These are phyloP conservation scores for Limnanthes douglasii DNA, from an alignment of 345 rosid genomes.

Conservation along the genomic window DNA sequence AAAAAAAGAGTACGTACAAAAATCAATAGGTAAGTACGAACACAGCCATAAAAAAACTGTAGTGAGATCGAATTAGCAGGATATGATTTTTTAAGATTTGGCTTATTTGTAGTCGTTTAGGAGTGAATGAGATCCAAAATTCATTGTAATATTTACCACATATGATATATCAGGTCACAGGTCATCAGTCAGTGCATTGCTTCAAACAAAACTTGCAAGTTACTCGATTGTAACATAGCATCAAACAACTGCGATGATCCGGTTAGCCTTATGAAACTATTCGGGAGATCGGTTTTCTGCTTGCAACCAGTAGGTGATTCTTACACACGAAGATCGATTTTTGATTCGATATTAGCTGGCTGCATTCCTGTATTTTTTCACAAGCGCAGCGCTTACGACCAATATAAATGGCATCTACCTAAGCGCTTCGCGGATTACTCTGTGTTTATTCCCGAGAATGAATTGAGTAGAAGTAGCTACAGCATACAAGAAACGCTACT, in stretches of 20 bases:
- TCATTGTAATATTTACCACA: too few species aligned
- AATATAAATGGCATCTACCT: constrained; percentile 46
- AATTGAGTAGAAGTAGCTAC: constrained; percentile 11
- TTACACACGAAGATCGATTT: constrained; percentile 36
- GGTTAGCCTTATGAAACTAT: constrained; percentile 20
- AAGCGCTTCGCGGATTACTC: constrained; percentile 21
- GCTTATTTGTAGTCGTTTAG: too few species aligned
- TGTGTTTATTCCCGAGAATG: constrained; percentile 22
- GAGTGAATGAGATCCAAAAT: too few species aligned
- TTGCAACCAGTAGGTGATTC: constrained; percentile 55
- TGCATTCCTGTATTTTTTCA: constrained; percentile 58
- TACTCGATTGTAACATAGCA: constrained; percentile 28
- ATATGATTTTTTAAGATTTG: too few species aligned
- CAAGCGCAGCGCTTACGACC: constrained; percentile 30
- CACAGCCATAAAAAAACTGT: too few species aligned
- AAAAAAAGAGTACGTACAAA: too few species aligned
- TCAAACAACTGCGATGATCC: constrained; percentile 25
- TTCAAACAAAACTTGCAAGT: constrained; percentile 15
- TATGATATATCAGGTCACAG: too few species aligned
- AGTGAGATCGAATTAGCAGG: too few species aligned
- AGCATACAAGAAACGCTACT: constrained; percentile 12
- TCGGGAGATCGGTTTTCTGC: constrained; percentile 28
- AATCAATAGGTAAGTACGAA: too few species aligned
- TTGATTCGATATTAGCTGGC: constrained; percentile 45
- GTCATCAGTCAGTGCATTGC: constrained; percentile 30